Base-by-base conservation (phyloP, 305 asterid genomes). In the Plantago rigida region DNA sequence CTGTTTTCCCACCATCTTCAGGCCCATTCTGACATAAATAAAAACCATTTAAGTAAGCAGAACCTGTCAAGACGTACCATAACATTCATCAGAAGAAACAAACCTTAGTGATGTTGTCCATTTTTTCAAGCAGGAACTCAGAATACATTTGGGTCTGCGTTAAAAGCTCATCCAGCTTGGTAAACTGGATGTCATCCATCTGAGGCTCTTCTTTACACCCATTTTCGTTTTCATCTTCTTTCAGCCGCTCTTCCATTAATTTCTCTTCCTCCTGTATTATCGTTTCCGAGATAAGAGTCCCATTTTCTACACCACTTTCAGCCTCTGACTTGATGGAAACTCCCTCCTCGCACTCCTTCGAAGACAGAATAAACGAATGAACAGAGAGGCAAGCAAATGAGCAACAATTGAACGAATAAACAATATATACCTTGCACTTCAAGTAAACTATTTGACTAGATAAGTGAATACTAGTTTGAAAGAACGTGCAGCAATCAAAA, bases 131-230 rank as follows among this genome's bases (percentile, higher is more conserved):
- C 62, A 91, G 74, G 76, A 91, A 91, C 83, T 88, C 93, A 1
- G 96, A 80, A 75, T 78, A 91, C 69, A 91, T 94, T 44, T 88
- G 88, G 29, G 96, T 83, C 78, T 91, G 96, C 7, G 90, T 81
- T 64, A 91, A 81, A 60, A 91, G 96, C 82, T 88, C 95, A 19
- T 91, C 96, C 62, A 88, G 75, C 67, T 84, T 88, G 59, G 69
- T 71, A 69, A 81, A 88, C 81, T 83, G 92, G 46, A 61, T 62
- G 67, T 84, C 95, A 74, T 78, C 83, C 79, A 91, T 47, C 36
- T 12, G 60, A 64, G 86, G 81, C 26, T 56, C 79, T 72, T 75
- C 85, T 41, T 70, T 59, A 45, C 69, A 54, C 55, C 66, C 78
- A 63, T 61, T 70, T 14, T 48, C 17, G 28, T 55, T 71, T 46